phyloP scores from a whole-genome alignment of 768 basidiomycete species.

The Dacryopinax primogenitus region DNA sequence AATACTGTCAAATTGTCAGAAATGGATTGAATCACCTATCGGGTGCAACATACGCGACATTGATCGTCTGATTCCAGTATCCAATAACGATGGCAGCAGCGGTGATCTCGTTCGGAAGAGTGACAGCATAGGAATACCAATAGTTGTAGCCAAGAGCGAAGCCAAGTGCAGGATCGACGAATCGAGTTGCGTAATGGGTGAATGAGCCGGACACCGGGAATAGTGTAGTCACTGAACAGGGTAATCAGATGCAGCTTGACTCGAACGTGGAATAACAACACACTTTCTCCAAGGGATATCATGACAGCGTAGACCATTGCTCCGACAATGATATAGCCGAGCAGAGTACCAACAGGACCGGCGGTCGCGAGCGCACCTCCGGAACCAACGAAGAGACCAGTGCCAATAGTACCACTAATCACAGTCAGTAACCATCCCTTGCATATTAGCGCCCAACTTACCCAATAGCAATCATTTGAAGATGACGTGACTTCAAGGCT shows the following conservation, averaged over 20 bases:
- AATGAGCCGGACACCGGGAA: conserved; percentile 26
- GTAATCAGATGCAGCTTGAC: neutral
- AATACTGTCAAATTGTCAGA: too few species aligned
- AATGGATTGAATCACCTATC: too few species aligned
- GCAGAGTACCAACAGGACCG: conserved; percentile 41
- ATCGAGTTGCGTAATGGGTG: conserved; percentile 39
- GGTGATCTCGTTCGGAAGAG: conserved; percentile 13
- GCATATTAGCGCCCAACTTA: too few species aligned
- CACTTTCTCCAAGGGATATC: conserved; percentile 24
- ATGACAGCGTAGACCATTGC: conserved; percentile 25
- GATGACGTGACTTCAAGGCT: conserved; percentile 61
- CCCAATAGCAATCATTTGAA: conserved; percentile 73
- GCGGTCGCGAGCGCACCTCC: conserved; percentile 37
- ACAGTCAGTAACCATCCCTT: too few species aligned
- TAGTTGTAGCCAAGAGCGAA: conserved; percentile 29
- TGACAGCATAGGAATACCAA: conserved; percentile 23
- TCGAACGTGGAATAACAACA: conserved; percentile 10
- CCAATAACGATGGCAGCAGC: too few species aligned
- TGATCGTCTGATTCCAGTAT: too few species aligned
- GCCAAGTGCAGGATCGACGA: conserved; percentile 38
- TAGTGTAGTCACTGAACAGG: neutral
- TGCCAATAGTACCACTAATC: conserved; percentile 39
- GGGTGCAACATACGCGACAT: too few species aligned
- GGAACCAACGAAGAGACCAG: conserved; percentile 45
- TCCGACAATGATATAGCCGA: conserved; percentile 38